Evolutionary conservation across 257 asterid genomes (phyloP), one percentile per base, ranked within the genome.

Genomic region (Striga asiatica): DNA sequence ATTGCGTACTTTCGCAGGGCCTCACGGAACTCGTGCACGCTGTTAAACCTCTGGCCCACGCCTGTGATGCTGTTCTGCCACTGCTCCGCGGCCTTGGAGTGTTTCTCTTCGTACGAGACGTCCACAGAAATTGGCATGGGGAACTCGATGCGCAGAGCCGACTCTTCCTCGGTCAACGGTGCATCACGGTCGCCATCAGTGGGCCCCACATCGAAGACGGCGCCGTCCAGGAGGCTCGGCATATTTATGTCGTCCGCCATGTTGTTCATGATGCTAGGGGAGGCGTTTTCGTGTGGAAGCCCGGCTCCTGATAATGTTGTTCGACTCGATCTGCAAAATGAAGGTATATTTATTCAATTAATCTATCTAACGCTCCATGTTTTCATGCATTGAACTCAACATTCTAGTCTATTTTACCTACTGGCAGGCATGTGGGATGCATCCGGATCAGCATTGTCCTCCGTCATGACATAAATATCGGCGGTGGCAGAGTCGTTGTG

Each of bases 11-110:
- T 92, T 8, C 97, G 73, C 76, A 92, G 67, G 6, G 97, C 81
- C 78, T 92, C 99, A 1, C 99, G 97, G 67, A 92, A 92, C 65
- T 92, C 99, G 59, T 81, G 93, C 16, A 92, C 99, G 16, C 94
- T 84, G 42, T 82, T 92, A 76, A 92, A 92, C 67, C 99, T 73
- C 62, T 92, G 99, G 56, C 99, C 99, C 56, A 92, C 99, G 17
- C 93, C 95, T 0, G 99, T 82, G 41, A 92, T 92, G 50, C 76
- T 80, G 78, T 82, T 81, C 73, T 81, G 93, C 97, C 97, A 92
- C 52, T 77, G 88, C 46, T 80, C 84, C 13, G 95, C 84, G 55
- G 95, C 94, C 72, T 83, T 92, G 48, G 79, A 73, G 34, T 78
- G 82, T 68, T 74, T 88, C 60, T 84, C 94, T 7, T 82, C 85